Percentiles rank a stretch among this genome's conserved stretches.
These are phyloP conservation scores for Pleurotus platypus DNA, from an alignment of 768 basidiomycete species.

Conservation along the genomic window DNA sequence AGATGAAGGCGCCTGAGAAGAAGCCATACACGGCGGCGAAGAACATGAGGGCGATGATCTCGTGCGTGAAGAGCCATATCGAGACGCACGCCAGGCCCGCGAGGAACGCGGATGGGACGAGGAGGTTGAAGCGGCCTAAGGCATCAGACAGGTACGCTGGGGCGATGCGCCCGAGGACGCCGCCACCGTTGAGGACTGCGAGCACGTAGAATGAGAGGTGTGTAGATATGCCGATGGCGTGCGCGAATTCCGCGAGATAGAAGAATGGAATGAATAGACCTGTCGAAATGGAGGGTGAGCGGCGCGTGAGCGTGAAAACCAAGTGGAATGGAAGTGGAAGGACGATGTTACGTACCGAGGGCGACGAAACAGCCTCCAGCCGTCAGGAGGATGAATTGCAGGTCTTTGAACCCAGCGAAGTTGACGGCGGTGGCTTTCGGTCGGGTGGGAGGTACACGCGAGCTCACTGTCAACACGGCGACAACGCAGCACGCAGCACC, in stretches of 20 bases:
- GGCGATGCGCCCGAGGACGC: constrained; percentile 59
- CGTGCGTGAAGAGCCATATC: constrained; percentile 50
- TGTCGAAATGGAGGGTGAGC: constrained; percentile 17
- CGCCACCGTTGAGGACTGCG: constrained; percentile 67
- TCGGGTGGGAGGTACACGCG: constrained; percentile 23
- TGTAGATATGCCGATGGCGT: constrained; percentile 34
- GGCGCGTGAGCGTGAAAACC: constrained; percentile 1
- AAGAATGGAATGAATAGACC: constrained; percentile 73
- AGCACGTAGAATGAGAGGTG: constrained; percentile 50
- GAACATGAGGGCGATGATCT: constrained; percentile 36
- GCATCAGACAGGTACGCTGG: constrained; percentile 64
- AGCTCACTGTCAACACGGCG: constrained; percentile 45
- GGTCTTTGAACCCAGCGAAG: constrained; percentile 35
- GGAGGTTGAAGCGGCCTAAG: constrained; percentile 65
- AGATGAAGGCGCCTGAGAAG: constrained; percentile 65
- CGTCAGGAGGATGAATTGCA: constrained; percentile 48
- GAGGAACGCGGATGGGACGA: constrained; percentile 59
- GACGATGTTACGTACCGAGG: constrained; percentile 40
- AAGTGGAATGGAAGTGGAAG: neutral
- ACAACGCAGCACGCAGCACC: constrained; percentile 43
- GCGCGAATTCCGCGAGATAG: constrained; percentile 62
- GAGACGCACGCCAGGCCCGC: constrained; percentile 57
- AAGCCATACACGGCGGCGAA: constrained; percentile 62
- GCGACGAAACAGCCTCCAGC: constrained; percentile 56
- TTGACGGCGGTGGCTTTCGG: constrained; percentile 17